These are phyloP conservation scores for Gracilaria gracilis DNA, from an alignment of 23 red algal genomes.

Conservation along the genomic window DNA sequence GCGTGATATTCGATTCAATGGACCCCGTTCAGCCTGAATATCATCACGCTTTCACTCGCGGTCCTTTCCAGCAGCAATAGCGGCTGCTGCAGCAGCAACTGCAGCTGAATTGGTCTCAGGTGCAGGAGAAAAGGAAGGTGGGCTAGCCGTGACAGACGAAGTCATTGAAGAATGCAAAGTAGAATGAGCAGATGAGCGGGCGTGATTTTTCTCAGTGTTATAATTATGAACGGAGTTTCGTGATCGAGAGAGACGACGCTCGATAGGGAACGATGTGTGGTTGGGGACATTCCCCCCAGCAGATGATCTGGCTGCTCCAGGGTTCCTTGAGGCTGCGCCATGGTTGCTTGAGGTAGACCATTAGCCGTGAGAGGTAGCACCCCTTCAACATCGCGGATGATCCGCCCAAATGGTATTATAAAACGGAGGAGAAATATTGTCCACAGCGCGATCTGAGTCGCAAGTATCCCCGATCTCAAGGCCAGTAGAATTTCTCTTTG, in stretches of 20 bases:
- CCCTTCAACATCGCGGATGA: too few relatives aligned
- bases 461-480: constrained; percentile 43
- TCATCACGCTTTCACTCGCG: constrained; percentile 69
- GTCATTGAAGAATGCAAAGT: constrained; percentile 1
- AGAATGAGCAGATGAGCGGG: neutral
- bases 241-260: constrained; percentile 32
- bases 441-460: constrained; percentile 40
- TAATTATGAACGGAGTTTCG: constrained; percentile 23
- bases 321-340: too few relatives aligned
- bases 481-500: constrained; percentile 62
- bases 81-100: constrained; percentile 58
- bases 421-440: constrained; percentile 38
- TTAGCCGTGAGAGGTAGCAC: constrained; percentile 30
- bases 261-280: constrained; percentile 22
- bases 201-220: constrained; percentile 18
- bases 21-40: constrained; percentile 27
- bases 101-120: constrained; percentile 60
- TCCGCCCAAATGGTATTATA: constrained; percentile 52
- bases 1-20: constrained; percentile 32
- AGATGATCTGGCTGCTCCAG: constrained; percentile 18
- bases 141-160: constrained; percentile 7
- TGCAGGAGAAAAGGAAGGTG: neutral
- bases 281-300: constrained; percentile 25
- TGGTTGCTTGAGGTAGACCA: constrained; percentile 6
- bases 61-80: constrained; percentile 71